A percentile compares a stretch with the other conserved stretches of the same genome.
Conservation (phyloP, 139 green algal species). For the Raphidocelis subcapitata region DNA sequence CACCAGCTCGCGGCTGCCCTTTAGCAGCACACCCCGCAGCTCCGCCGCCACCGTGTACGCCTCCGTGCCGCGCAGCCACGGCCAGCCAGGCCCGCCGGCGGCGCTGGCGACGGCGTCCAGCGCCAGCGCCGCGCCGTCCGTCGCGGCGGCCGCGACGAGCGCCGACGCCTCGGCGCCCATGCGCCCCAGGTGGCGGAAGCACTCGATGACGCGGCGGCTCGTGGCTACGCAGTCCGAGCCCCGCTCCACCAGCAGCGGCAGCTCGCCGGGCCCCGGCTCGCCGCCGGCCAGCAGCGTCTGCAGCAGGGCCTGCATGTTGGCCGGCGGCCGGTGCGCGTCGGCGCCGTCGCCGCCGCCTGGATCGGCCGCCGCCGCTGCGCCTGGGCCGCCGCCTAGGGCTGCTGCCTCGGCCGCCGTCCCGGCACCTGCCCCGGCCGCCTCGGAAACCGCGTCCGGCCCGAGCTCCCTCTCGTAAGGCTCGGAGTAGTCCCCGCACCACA, state of each 20-base stretch:
- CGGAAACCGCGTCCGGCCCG: slow-evolving; percentile 18
- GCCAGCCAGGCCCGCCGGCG: too few relatives aligned
- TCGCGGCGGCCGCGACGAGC: too few relatives aligned
- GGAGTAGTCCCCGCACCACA: slow-evolving; percentile 37
- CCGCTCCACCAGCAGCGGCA: slow-evolving; percentile 25
- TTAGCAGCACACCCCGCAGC: slow-evolving; percentile 29
- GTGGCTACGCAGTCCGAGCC: too few relatives aligned
- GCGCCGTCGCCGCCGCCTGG: not conserved
- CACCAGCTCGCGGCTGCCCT: slow-evolving; percentile 23
- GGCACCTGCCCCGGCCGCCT: not conserved
- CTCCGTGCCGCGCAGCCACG: too few relatives aligned
- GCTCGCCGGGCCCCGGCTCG: slow-evolving; percentile 11
- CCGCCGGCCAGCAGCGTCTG: not conserved
- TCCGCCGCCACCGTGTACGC: not conserved
- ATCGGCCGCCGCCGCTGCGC: not conserved
- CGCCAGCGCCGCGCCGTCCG: too few relatives aligned
- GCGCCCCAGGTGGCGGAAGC: too few relatives aligned
- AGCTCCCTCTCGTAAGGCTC: slow-evolving; percentile 68
- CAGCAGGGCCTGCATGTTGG: not conserved
- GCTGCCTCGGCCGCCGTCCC: slow-evolving; percentile 1
- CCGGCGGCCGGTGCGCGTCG: not conserved
- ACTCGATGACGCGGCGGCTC: too few relatives aligned
- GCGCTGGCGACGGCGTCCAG: too few relatives aligned
- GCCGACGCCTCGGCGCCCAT: too few relatives aligned
- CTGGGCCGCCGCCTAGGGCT: slow-evolving; percentile 3